A percentile compares a stretch with the other conserved stretches of the same genome.
These are phyloP conservation scores for Citrus glauca DNA, from an alignment of 345 rosid genomes.

Conservation along the genomic window DNA sequence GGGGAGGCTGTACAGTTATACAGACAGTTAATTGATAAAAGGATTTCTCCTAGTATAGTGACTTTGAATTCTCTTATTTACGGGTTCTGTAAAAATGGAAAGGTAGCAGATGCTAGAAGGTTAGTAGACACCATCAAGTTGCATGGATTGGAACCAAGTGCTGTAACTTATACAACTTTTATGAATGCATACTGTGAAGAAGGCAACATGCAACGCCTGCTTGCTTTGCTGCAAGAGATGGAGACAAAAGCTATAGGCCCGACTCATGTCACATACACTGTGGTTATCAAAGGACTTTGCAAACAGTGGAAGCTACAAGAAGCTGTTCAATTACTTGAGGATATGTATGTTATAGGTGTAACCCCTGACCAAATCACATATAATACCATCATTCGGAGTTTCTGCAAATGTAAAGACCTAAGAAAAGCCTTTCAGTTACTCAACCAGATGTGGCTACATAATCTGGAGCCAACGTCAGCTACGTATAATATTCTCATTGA, in stretches of 20 bases:
- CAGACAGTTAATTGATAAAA: conserved; percentile 31
- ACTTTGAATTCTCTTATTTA: conserved; percentile 69
- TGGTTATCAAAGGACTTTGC: conserved; percentile 63
- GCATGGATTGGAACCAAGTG: conserved; percentile 50
- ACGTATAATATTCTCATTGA: conserved; percentile 60
- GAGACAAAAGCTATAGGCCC: conserved; percentile 31
- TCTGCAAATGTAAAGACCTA: conserved; percentile 38
- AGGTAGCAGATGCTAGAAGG: conserved; percentile 40
- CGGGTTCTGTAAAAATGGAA: conserved; percentile 49
- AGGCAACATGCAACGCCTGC: conserved; percentile 32
- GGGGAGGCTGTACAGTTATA: conserved; percentile 50
- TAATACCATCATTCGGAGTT: conserved; percentile 51
- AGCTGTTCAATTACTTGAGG: conserved; percentile 37
- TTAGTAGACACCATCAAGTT: conserved; percentile 40
- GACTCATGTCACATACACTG: conserved; percentile 59
- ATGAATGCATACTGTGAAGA: conserved; percentile 65
- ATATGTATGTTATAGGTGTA: conserved; percentile 48
- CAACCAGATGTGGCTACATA: conserved; percentile 36
- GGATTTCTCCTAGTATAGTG: conserved; percentile 49
- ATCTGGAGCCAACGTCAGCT: conserved; percentile 48
- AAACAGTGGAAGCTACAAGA: conserved; percentile 38
- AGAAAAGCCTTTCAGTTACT: conserved; percentile 39
- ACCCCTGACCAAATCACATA: conserved; percentile 60
- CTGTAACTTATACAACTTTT: conserved; percentile 63
- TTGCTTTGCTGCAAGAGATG: conserved; percentile 53